phyloP scores from a whole-genome alignment of 352 stramenopile genomes.

The Phytophthora crassamura region DNA sequence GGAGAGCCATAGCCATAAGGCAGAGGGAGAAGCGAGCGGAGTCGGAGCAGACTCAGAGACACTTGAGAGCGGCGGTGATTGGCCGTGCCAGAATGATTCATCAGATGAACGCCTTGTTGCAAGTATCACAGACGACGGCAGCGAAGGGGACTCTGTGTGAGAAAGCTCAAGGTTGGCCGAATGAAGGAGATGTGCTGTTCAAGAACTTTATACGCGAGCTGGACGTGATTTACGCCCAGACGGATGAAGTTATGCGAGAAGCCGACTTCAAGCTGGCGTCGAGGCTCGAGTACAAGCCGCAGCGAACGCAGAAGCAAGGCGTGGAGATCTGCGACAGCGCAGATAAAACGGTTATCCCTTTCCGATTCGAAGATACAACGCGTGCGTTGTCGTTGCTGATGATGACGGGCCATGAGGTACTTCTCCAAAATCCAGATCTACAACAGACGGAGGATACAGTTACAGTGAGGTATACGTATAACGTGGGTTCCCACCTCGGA shows the following conservation, averaged over 20 bases:
- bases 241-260: slow-evolving; percentile 18
- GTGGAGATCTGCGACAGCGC: slow-evolving; percentile 18
- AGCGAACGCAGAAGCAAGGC: background rate
- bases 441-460: slow-evolving; percentile 28
- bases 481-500: slow-evolving; percentile 8
- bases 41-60: slow-evolving; percentile 13
- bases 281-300: background rate
- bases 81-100: slow-evolving; percentile 16
- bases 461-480: slow-evolving; percentile 27
- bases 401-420: slow-evolving; percentile 8
- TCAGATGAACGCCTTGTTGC: slow-evolving; percentile 17
- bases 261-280: background rate
- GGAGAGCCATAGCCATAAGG: slow-evolving; percentile 13
- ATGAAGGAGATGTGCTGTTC: slow-evolving; percentile 9
- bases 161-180: background rate
- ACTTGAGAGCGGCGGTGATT: slow-evolving; percentile 14
- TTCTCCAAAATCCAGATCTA: slow-evolving; percentile 6
- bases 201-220: slow-evolving; percentile 19
- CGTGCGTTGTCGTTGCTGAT: slow-evolving; percentile 23
- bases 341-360: slow-evolving; percentile 14
- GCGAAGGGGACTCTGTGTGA: background rate
- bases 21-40: slow-evolving; percentile 22
- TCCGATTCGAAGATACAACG: slow-evolving; percentile 18
- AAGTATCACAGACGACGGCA: background rate
- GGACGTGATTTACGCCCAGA: slow-evolving; percentile 21